Evolutionary conservation across 495 filamentous ascomycete genomes (phyloP).

Genomic region (Aspergillus diversus): DNA sequence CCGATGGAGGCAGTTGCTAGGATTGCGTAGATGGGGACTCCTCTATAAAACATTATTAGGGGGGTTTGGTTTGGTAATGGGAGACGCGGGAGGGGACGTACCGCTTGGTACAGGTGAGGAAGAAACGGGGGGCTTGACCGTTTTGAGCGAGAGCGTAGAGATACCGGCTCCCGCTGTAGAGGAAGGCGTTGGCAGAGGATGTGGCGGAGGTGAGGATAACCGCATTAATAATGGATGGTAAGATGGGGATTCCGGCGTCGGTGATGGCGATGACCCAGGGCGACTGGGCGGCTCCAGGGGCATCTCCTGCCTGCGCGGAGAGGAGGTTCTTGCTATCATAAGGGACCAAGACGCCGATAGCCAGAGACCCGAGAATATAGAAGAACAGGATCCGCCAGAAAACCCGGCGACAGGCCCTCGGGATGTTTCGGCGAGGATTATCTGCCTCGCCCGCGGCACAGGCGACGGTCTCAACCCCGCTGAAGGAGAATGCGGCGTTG

Average conservation of each 20-base stretch:
- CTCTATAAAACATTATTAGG: too few relatives aligned
- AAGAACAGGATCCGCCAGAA: constrained; percentile 85
- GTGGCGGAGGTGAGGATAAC: constrained; percentile 50
- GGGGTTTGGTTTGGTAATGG: too few relatives aligned
- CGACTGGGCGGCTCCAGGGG: constrained; percentile 43
- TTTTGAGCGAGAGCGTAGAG: constrained; percentile 48
- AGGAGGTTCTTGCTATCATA: constrained; percentile 44
- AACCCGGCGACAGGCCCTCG: constrained; percentile 74
- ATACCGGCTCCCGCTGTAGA: constrained; percentile 50
- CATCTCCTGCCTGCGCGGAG: constrained; percentile 4
- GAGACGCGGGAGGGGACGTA: constrained; percentile 52
- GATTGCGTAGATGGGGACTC: too few relatives aligned
- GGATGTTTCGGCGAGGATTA: constrained; percentile 74
- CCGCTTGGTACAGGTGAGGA: constrained; percentile 60
- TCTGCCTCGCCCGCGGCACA: constrained; percentile 78
- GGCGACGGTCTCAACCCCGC: constrained; percentile 69
- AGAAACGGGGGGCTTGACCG: constrained; percentile 43
- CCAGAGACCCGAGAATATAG: constrained; percentile 61
- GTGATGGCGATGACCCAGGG: constrained; percentile 58
- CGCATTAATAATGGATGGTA: constrained; percentile 56
- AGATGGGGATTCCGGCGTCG: constrained; percentile 39
- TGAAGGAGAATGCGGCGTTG: constrained; percentile 50
- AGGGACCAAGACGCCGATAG: constrained; percentile 52
- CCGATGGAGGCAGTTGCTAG: neutral
- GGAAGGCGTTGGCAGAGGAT: constrained; percentile 51